A percentile compares a stretch with the other conserved stretches of the same genome.
Evolutionary conservation across 371 early-diverging fungal genomes (phyloP).

Genomic region (Smittium culicis): DNA sequence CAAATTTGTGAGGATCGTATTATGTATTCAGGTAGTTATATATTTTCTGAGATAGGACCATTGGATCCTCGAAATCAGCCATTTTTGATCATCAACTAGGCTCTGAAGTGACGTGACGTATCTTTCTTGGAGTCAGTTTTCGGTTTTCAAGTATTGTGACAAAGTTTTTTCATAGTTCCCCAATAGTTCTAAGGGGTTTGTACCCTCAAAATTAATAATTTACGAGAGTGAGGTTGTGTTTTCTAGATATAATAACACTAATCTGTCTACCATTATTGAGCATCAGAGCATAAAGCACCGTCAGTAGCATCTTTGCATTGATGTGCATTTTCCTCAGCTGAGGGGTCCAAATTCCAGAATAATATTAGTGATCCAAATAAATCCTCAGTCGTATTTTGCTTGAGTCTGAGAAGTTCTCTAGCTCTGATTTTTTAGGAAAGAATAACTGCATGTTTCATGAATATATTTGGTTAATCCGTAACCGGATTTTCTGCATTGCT

Average conservation of each 20-base stretch:
- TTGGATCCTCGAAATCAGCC: not conserved
- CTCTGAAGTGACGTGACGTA: not conserved
- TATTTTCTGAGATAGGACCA: not conserved
- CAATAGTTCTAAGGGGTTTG: not conserved
- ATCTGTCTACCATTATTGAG: not conserved
- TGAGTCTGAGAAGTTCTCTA: not conserved
- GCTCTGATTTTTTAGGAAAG: not conserved
- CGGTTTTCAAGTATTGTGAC: not conserved
- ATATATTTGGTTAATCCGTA: not conserved
- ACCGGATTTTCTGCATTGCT: not conserved
- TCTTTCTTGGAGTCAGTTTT: not conserved
- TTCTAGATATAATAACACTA: not conserved
- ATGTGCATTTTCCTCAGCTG: not conserved
- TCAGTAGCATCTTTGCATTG: not conserved
- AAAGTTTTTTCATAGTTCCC: not conserved
- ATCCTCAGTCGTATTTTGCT: not conserved
- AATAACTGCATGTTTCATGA: not conserved
- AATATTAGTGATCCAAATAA: not conserved
- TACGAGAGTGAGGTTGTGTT: not conserved
- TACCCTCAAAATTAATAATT: not conserved
- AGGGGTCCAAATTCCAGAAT: not conserved
- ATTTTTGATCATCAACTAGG: not conserved
- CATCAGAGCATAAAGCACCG: not conserved
- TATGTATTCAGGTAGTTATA: not conserved
- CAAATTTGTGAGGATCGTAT: slow-evolving; percentile 11